Percentiles rank a stretch among this genome's conserved stretches.
phyloP scores from a whole-genome alignment of 805 yeast species.

The Candida xiaguanensis region DNA sequence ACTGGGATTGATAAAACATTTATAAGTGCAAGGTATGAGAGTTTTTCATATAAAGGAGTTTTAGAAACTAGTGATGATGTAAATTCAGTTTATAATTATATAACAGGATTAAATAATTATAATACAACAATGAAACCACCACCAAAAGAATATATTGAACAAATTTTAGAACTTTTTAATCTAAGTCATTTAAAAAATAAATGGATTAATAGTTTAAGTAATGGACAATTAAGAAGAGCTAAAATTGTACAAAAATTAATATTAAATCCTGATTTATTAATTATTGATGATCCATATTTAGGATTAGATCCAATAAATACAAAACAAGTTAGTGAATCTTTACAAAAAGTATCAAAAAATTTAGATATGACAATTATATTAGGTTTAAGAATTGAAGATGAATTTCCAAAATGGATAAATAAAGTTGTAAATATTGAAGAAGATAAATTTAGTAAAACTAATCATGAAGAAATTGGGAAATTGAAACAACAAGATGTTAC shows the following conservation, averaged over 20 bases:
- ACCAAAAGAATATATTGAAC: constrained; percentile 28
- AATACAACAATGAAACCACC: constrained; percentile 22
- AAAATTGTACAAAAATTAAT: constrained; percentile 75
- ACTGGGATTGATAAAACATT: constrained; percentile 53
- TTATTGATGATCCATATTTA: constrained; percentile 88
- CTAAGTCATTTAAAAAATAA: constrained; percentile 57
- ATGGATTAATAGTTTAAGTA: constrained; percentile 85
- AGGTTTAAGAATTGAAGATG: constrained; percentile 77
- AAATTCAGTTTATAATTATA: constrained; percentile 51
- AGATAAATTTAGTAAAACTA: constrained; percentile 49
- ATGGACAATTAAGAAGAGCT: constrained; percentile 92
- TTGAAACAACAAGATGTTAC: no score
- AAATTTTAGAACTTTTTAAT: constrained; percentile 47
- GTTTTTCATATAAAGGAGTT: constrained; percentile 66
- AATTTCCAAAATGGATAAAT: constrained; percentile 74
- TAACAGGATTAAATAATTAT: constrained; percentile 56
- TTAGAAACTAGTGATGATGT: constrained; percentile 55
- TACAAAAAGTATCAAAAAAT: constrained; percentile 27
- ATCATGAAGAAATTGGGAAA: constrained; percentile 23
- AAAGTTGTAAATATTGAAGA: constrained; percentile 62
- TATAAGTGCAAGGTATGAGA: constrained; percentile 85
- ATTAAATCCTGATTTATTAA: constrained; percentile 56
- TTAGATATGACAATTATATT: constrained; percentile 57
- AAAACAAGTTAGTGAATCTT: constrained; percentile 51
- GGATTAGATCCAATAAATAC: constrained; percentile 84